phyloP scores from a whole-genome alignment of 805 yeast genomes.

The Wickerhamiella parazyma region DNA sequence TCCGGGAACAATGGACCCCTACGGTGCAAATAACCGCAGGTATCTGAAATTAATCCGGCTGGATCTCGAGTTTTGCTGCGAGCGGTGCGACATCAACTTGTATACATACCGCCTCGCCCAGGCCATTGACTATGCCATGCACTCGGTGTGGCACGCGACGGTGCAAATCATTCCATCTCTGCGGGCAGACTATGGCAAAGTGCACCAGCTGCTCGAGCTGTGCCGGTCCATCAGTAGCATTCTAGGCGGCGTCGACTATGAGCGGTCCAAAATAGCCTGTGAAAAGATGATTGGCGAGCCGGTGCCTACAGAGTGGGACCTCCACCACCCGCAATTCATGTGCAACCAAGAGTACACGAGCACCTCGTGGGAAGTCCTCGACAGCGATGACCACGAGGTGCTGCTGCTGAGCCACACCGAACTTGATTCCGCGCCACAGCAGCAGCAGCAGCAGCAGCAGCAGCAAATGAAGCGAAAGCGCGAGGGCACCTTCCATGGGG shows the following conservation, averaged over 20 bases:
- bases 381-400: neutral
- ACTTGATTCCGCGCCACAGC: too few species aligned
- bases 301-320: too few species aligned
- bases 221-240: neutral
- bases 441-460: too few species aligned
- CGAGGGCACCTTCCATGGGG: too few species aligned
- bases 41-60: neutral
- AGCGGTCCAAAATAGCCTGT: neutral
- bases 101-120: neutral
- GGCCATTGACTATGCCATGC: neutral
- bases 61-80: neutral
- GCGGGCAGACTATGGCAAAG: neutral
- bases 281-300: neutral
- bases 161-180: neutral
- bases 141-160: neutral
- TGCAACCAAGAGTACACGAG: too few species aligned
- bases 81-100: neutral
- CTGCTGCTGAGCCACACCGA: too few species aligned
- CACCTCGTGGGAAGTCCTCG: too few species aligned
- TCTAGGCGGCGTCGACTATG: neutral
- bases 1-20: neutral
- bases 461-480: too few species aligned
- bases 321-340: too few species aligned
- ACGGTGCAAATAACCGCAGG: neutral
- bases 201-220: neutral